Evolutionary conservation across 768 basidiomycete genomes (phyloP).

Genomic region (Russula earlei): DNA sequence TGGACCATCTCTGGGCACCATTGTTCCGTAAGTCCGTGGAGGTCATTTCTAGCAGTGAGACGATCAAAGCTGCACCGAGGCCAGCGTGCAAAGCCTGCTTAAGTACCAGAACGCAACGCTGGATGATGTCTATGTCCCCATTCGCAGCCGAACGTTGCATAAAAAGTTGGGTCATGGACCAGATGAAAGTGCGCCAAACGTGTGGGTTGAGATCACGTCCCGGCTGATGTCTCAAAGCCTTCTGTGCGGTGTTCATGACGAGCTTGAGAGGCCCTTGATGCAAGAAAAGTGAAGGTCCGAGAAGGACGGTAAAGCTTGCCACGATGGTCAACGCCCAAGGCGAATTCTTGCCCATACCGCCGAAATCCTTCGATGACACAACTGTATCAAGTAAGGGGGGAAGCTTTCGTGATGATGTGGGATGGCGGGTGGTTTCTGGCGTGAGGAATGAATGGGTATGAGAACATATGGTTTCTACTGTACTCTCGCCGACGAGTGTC

Average conservation of each 20-base stretch:
- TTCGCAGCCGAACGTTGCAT: not conserved
- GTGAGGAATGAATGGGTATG: constrained; percentile 10
- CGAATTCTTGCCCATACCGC: not conserved
- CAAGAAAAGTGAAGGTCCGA: constrained; percentile 11
- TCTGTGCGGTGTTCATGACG: constrained; percentile 8
- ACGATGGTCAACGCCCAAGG: constrained; percentile 11
- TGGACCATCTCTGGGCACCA: not conserved
- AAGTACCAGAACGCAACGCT: constrained; percentile 9
- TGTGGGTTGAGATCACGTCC: constrained; percentile 15
- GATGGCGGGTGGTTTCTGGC: constrained; percentile 13
- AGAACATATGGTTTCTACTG: constrained; percentile 5
- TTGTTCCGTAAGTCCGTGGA: not conserved
- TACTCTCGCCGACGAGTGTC: not conserved
- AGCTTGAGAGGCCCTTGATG: constrained; percentile 11
- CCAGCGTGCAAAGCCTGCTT: constrained; percentile 9
- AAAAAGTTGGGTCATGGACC: constrained; percentile 16
- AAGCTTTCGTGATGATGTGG: constrained; percentile 13
- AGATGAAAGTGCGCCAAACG: constrained; percentile 15
- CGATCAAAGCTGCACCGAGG: constrained; percentile 9
- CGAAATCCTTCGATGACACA: not conserved
- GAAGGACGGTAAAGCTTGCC: constrained; percentile 8
- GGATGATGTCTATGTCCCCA: not conserved
- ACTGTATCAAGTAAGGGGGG: constrained; percentile 5
- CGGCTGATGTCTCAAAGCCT: constrained; percentile 1
- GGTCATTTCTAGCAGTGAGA: not conserved